Evolutionary conservation across 2,329 filamentous ascomycete genomes (phyloP).

Genomic region (Rachicladosporium sp.): DNA sequence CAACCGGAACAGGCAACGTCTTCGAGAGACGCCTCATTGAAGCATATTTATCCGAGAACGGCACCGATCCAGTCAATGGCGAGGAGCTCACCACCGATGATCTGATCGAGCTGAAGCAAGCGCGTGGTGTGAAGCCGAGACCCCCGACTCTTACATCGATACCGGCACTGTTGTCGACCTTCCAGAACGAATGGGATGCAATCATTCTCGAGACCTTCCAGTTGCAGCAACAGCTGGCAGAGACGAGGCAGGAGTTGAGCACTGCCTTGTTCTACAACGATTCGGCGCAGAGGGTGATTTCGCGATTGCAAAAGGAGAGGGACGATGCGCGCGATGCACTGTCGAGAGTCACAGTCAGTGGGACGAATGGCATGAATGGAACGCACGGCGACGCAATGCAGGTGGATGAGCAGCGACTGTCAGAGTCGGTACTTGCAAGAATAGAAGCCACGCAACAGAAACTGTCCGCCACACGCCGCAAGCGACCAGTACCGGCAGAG

Average conservation of each 20-base stretch:
- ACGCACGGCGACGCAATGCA: constrained; percentile 76
- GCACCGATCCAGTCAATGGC: constrained; percentile 80
- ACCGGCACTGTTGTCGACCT: constrained; percentile 81
- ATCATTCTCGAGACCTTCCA: constrained; percentile 85
- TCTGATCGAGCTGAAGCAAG: constrained; percentile 73
- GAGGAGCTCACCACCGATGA: constrained; percentile 76
- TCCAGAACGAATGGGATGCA: constrained; percentile 98
- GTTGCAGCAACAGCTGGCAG: constrained; percentile 74
- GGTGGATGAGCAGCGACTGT: constrained; percentile 67
- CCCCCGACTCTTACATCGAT: constrained; percentile 93
- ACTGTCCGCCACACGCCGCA: constrained; percentile 81
- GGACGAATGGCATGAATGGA: constrained; percentile 25
- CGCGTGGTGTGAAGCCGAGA: constrained; percentile 72
- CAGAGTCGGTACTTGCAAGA: constrained; percentile 56
- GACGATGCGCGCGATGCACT: constrained; percentile 86
- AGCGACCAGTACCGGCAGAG: constrained; percentile 69
- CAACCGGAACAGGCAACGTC: constrained; percentile 53
- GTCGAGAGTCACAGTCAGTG: constrained; percentile 67
- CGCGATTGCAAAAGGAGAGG: constrained; percentile 75
- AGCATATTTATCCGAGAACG: constrained; percentile 85
- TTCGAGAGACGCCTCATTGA: constrained; percentile 95
- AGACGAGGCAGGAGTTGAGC: constrained; percentile 85
- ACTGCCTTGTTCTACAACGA: constrained; percentile 94
- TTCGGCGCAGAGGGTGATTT: constrained; percentile 90
- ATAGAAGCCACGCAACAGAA: constrained; percentile 70